These are phyloP conservation scores for Psidium friedrichsthalianum DNA, from an alignment of 345 rosid genomes.

Conservation along the genomic window DNA sequence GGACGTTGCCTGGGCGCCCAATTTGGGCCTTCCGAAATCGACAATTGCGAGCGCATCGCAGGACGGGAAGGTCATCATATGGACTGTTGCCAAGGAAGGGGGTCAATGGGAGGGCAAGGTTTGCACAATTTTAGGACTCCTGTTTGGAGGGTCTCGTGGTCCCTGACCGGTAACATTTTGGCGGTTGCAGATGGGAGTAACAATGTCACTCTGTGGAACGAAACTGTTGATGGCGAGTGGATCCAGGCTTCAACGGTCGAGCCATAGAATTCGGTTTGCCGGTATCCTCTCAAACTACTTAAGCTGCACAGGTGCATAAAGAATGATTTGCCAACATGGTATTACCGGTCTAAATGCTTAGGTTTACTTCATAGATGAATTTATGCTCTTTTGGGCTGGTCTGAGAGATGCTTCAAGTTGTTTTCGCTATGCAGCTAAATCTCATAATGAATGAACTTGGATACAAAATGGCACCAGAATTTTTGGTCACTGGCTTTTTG, in stretches of 20 bases:
- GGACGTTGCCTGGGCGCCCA: conserved; percentile 15
- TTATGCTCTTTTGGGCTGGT: neutral
- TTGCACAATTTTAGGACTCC: conserved; percentile 5
- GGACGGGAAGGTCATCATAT: conserved; percentile 11
- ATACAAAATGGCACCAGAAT: neutral
- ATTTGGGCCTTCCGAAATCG: conserved; percentile 14
- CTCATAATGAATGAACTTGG: neutral
- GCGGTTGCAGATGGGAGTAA: conserved; percentile 9
- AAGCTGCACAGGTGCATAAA: neutral
- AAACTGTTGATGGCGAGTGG: conserved; percentile 9
- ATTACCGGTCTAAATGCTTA: neutral
- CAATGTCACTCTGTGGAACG: conserved; percentile 8
- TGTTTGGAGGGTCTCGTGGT: conserved; percentile 15
- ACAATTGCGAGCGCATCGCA: conserved; percentile 6
- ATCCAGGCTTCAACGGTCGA: conserved; percentile 1
- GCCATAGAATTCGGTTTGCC: neutral
- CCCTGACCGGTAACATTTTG: conserved; percentile 8
- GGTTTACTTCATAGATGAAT: neutral
- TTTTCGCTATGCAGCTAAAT: neutral
- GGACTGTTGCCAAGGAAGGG: conserved; percentile 13
- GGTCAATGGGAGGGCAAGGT: conserved; percentile 10
- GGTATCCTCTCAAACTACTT: neutral
- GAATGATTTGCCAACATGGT: neutral
- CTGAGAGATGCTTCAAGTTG: neutral
- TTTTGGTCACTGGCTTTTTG: neutral